These are phyloP conservation scores for Hondaea fermentalgiana DNA, from an alignment of 108 stramenopile species.

Conservation along the genomic window DNA sequence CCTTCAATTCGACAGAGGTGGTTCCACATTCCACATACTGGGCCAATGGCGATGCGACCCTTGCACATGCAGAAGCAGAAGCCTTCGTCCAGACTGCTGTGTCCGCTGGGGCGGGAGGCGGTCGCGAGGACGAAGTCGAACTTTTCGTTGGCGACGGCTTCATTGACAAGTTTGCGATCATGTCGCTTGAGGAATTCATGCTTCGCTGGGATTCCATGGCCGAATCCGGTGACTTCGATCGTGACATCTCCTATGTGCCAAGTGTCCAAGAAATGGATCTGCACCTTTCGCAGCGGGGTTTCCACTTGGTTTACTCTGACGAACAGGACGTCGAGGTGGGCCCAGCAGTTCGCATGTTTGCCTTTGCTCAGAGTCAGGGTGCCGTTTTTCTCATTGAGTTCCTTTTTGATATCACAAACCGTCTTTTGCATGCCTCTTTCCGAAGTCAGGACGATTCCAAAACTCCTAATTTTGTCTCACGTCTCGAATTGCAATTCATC, in stretches of 20 bases:
- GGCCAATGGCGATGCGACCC: too few species aligned
- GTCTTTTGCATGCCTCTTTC: not conserved
- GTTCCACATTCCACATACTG: not conserved
- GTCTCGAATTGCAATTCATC: not conserved
- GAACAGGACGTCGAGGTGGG: not conserved
- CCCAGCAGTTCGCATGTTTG: not conserved
- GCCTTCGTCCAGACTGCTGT: not conserved
- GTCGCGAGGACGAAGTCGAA: not conserved
- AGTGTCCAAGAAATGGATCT: not conserved
- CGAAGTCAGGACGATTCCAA: not conserved
- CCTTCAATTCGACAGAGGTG: not conserved
- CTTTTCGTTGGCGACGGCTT: not conserved
- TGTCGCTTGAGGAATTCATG: not conserved
- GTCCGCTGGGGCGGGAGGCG: not conserved
- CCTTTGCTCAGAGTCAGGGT: not conserved
- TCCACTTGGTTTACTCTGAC: not conserved
- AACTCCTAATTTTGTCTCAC: not conserved
- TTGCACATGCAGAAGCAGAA: not conserved
- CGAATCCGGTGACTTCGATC: not conserved
- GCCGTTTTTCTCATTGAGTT: conserved; percentile 8
- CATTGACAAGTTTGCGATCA: not conserved
- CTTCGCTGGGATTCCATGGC: conserved; percentile 9
- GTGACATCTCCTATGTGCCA: not conserved
- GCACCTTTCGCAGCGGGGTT: not conserved
- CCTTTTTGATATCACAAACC: not conserved